phyloP scores from a whole-genome alignment of 2,329 filamentous ascomycete genomes.

The Colletotrichum theobromicola region DNA sequence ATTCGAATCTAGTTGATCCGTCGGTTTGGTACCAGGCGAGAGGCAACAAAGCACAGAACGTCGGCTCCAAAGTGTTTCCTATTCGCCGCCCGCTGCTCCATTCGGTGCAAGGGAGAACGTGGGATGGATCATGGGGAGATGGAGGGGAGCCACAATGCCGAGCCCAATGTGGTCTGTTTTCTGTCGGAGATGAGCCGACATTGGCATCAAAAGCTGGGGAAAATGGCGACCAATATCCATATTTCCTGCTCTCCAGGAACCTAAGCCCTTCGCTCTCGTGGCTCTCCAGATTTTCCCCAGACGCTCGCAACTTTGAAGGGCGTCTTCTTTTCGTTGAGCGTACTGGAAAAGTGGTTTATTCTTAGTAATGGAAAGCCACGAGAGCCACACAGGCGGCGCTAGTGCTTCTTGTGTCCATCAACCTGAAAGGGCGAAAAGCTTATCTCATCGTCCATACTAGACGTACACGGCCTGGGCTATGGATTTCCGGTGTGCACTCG shows the following conservation, averaged over 20 bases:
- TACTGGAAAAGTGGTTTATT: not conserved
- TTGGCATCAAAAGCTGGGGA: not conserved
- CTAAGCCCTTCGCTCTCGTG: not conserved
- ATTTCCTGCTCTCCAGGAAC: not conserved
- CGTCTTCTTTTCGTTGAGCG: not conserved
- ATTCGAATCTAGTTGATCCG: not conserved
- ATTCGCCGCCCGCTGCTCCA: not conserved
- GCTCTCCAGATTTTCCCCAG: not conserved
- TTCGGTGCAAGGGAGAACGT: not conserved
- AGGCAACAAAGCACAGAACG: not conserved
- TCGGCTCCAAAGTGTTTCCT: not conserved
- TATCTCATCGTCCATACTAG: not conserved
- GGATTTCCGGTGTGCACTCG: not conserved
- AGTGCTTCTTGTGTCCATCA: not conserved
- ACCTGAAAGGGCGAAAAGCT: conserved; percentile 5
- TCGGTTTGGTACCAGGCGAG: not conserved
- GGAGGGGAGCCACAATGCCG: not conserved
- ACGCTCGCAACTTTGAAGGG: not conserved
- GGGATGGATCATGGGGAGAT: not conserved
- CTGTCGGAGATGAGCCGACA: not conserved
- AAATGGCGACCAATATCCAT: not conserved
- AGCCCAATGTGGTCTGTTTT: not conserved
- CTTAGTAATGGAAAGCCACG: not conserved
- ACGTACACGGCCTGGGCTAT: not conserved
- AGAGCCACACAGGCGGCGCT: not conserved